Evolutionary conservation across 495 filamentous ascomycete genomes (phyloP).

Genomic region (Xylaria scruposa): DNA sequence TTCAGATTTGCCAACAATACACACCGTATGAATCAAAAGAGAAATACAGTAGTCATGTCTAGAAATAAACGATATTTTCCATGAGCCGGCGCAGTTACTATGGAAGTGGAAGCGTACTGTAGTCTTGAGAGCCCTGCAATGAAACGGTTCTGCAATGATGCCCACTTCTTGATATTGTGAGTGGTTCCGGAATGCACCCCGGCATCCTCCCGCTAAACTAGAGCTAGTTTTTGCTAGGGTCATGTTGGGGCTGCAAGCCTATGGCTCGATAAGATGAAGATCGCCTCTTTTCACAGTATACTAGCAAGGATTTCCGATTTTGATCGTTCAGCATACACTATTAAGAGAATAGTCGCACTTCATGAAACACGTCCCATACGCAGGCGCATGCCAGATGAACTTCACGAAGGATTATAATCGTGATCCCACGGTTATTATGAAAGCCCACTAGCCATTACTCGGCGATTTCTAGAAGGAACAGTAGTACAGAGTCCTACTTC

Average conservation of each 20-base stretch:
- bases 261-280: slow-evolving; percentile 13
- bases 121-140: neutral
- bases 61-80: neutral
- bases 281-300: neutral
- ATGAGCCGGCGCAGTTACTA: neutral
- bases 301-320: neutral
- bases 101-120: neutral
- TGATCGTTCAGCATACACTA: neutral
- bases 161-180: neutral
- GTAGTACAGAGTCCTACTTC: neutral
- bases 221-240: neutral
- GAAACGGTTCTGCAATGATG: slow-evolving; percentile 4
- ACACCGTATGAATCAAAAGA: neutral
- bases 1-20: neutral
- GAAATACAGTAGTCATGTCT: neutral
- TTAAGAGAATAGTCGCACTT: neutral
- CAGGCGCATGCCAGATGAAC: neutral
- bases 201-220: slow-evolving; percentile 1
- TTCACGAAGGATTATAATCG: neutral
- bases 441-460: neutral
- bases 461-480: neutral
- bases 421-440: neutral
- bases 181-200: slow-evolving; percentile 1
- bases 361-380: neutral
- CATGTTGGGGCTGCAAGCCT: neutral